A percentile compares a stretch with the other conserved stretches of the same genome.
Conservation (phyloP, 306 rosid genomes). For the Mimosa bimucronata region DNA sequence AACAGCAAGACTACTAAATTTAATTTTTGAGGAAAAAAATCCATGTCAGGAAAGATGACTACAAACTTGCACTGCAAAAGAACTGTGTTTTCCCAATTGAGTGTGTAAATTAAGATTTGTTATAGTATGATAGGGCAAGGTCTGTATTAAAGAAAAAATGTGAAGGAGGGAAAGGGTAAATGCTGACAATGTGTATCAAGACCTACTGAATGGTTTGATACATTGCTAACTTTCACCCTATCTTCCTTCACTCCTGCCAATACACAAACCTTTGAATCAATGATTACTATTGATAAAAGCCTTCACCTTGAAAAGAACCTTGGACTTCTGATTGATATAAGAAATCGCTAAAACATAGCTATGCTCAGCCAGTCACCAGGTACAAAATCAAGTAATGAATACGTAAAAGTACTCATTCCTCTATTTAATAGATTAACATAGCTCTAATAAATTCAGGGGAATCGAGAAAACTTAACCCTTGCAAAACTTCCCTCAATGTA, state of each 20-base stretch:
- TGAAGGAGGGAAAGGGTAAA: background rate
- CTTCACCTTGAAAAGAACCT: constrained; percentile 16
- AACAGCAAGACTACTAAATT: background rate
- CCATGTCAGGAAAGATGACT: background rate
- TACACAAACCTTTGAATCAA: background rate
- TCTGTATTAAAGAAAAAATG: background rate
- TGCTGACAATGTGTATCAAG: background rate
- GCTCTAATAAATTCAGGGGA: background rate
- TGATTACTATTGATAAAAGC: background rate
- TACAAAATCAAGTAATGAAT: constrained; percentile 4
- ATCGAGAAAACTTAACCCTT: background rate
- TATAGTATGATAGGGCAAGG: background rate
- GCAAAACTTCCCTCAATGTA: background rate
- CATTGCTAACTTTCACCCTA: background rate
- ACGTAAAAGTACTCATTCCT: background rate
- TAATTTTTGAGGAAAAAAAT: background rate
- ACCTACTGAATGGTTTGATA: background rate
- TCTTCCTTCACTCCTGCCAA: constrained; percentile 2
- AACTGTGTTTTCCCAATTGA: background rate
- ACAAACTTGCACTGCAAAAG: background rate
- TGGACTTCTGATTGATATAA: background rate
- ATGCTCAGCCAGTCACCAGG: background rate
- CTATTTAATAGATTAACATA: background rate
- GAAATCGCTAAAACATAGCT: background rate
- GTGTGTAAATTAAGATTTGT: background rate